These are phyloP conservation scores for Gynostemma pentaphyllum DNA, from an alignment of 306 rosid species.

Conservation along the genomic window DNA sequence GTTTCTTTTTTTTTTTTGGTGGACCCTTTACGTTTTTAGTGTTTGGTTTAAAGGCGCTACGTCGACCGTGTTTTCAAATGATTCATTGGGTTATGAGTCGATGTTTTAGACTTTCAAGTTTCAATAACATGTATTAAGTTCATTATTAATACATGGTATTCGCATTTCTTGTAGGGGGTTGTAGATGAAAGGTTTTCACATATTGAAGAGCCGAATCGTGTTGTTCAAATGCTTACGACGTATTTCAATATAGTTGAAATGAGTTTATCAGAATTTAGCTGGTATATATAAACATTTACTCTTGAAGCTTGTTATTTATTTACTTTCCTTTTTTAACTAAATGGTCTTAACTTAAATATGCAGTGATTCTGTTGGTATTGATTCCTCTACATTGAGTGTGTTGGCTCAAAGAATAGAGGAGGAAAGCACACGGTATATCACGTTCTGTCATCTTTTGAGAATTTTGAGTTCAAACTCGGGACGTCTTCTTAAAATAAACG, in stretches of 20 bases:
- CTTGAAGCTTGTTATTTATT: not conserved
- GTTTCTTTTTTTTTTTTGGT: slow-evolving; percentile 2
- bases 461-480: no score
- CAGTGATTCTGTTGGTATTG: slow-evolving; percentile 27
- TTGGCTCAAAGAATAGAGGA: slow-evolving; percentile 30
- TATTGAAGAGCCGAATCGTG: slow-evolving; percentile 21
- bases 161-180: slow-evolving; percentile 21
- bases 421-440: slow-evolving; percentile 39
- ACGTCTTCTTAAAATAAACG: no score
- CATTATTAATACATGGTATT: not conserved
- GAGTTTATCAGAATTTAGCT: slow-evolving; percentile 29
- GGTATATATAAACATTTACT: slow-evolving; percentile 20
- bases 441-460: not conserved
- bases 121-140: not conserved
- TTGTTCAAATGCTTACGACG: slow-evolving; percentile 19
- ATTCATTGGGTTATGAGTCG: no score
- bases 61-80: not conserved
- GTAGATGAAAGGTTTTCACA: slow-evolving; percentile 31
- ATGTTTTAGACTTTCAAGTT: not conserved
- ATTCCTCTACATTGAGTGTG: slow-evolving; percentile 22
- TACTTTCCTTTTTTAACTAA: not conserved
- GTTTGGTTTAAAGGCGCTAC: no score
- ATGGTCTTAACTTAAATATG: not conserved
- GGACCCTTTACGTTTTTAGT: not conserved
- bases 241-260: slow-evolving; percentile 30